A percentile compares a stretch with the other conserved stretches of the same genome.
These are phyloP conservation scores for Coriaria nepalensis DNA, from an alignment of 306 rosid species.

Conservation along the genomic window DNA sequence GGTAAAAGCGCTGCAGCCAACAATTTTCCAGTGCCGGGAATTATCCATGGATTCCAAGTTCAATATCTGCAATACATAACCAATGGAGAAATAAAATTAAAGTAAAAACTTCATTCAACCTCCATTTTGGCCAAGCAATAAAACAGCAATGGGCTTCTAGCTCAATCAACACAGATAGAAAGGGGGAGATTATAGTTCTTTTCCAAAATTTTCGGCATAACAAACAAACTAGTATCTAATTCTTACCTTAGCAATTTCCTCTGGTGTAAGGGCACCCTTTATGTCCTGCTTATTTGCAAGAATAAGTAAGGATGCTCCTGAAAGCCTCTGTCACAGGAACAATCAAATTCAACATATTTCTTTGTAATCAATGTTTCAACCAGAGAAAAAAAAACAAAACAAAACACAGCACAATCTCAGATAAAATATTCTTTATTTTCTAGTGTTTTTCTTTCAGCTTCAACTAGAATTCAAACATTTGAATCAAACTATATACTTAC, in stretches of 20 bases:
- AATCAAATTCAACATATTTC: conserved; percentile 5
- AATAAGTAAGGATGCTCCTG: conserved; percentile 75
- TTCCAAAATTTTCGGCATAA: no score
- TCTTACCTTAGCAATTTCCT: conserved; percentile 63
- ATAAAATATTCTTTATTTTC: no score
- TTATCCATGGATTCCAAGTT: conserved; percentile 73
- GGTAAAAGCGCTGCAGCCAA: conserved; percentile 69
- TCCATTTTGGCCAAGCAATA: background rate
- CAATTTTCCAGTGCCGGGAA: conserved; percentile 65
- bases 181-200: no score
- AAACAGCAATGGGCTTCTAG: no score
- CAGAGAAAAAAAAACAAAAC: no score
- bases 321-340: conserved; percentile 46
- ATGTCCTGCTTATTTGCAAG: conserved; percentile 93
- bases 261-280: conserved; percentile 63
- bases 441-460: no score
- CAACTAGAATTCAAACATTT: no score
- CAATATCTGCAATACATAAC: conserved; percentile 34
- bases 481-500: no score
- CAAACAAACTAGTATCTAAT: background rate
- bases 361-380: background rate
- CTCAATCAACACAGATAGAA: background rate
- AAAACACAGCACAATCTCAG: no score
- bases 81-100: no score
- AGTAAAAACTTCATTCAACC: background rate